These are phyloP conservation scores for Groenewaldozyma tartarivorans DNA, from an alignment of 805 yeast genomes.

Conservation along the genomic window DNA sequence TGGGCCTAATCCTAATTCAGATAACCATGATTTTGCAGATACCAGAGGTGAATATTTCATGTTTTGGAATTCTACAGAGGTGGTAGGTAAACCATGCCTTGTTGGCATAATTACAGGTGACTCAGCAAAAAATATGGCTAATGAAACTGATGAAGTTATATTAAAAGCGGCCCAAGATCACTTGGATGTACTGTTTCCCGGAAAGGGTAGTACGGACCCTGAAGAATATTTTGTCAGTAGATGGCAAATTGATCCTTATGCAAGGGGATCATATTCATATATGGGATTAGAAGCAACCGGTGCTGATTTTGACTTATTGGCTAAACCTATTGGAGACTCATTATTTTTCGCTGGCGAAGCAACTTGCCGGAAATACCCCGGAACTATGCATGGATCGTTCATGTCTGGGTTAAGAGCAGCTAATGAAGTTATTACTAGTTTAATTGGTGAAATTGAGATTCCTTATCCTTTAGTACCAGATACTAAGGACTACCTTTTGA, in stretches of 20 bases:
- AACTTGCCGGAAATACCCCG: constrained; percentile 32
- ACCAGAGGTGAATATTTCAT: constrained; percentile 30
- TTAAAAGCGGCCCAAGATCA: constrained; percentile 25
- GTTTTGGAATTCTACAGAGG: constrained; percentile 30
- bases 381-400: constrained; percentile 37
- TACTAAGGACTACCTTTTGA: neutral
- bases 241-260: constrained; percentile 76
- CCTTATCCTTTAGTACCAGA: constrained; percentile 28
- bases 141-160: constrained; percentile 25
- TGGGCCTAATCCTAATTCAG: constrained; percentile 18
- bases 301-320: constrained; percentile 32
- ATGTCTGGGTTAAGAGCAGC: constrained; percentile 35
- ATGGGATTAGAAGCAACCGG: constrained; percentile 35
- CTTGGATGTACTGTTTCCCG: constrained; percentile 15
- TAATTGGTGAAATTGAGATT: constrained; percentile 32
- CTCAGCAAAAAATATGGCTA: constrained; percentile 27
- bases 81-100: constrained; percentile 30
- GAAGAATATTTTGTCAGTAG: constrained; percentile 40
- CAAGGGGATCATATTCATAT: constrained; percentile 66
- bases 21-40: constrained; percentile 13
- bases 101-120: constrained; percentile 31
- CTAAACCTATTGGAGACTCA: constrained; percentile 29
- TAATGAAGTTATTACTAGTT: constrained; percentile 30
- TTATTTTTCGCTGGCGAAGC: constrained; percentile 37
- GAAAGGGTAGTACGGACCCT: constrained; percentile 10